phyloP scores from a whole-genome alignment of 257 asterid species.

The Verbascum thapsus region DNA sequence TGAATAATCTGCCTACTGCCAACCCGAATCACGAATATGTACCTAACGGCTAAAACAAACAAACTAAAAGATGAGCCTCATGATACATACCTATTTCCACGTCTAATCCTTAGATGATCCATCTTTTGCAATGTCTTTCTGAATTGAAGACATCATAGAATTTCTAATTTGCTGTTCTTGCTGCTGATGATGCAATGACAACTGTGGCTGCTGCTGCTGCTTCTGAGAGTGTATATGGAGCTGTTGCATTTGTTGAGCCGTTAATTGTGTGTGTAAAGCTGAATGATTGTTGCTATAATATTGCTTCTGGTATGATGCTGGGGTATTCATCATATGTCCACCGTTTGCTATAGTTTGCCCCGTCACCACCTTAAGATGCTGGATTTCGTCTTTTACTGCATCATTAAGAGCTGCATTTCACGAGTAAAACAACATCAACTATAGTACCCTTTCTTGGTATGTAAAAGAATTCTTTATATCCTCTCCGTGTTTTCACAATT shows the following conservation, averaged over 20 bases:
- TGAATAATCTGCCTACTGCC: no score
- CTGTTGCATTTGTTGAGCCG: slow-evolving; percentile 90
- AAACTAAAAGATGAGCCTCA: no score
- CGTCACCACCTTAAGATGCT: slow-evolving; percentile 79
- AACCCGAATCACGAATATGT: no score
- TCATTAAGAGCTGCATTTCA: slow-evolving; percentile 73
- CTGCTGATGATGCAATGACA: slow-evolving; percentile 41
- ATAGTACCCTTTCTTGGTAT: background rate
- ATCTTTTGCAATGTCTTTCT: no score
- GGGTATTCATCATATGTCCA: slow-evolving; percentile 72
- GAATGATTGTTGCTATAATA: slow-evolving; percentile 56
- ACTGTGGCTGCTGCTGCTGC: slow-evolving; percentile 63
- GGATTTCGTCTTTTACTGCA: slow-evolving; percentile 82
- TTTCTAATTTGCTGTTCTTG: no score
- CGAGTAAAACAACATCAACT: slow-evolving; percentile 11
- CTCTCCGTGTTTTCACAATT: no score
- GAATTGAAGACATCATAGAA: no score
- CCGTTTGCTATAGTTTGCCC: slow-evolving; percentile 70
- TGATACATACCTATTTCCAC: no score
- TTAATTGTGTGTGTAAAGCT: slow-evolving; percentile 63
- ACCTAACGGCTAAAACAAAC: no score
- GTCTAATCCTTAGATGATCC: no score
- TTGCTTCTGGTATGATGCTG: slow-evolving; percentile 71
- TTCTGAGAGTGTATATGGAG: slow-evolving; percentile 85
- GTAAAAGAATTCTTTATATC: no score